Evolutionary conservation across 371 early-diverging fungal species (phyloP), one percentile per base, ranked within the genome.

Genomic region (Mortierella sp.): DNA sequence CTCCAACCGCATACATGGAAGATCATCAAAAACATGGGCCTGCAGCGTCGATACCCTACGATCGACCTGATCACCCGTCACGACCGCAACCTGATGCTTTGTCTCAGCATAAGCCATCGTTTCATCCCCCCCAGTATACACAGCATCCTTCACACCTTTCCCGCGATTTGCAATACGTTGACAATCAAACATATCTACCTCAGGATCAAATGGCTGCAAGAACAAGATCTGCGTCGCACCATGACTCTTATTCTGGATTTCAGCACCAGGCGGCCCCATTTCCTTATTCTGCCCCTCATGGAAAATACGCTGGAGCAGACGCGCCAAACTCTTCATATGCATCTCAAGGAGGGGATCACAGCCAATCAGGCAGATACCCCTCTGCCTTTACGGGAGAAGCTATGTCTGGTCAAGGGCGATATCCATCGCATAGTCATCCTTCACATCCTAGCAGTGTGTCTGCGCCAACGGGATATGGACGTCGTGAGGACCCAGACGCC

Each of bases 381-480:
- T 10, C 67, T 5, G 41, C 7, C 22, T 36, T 41, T 40, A 13
- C 55, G 3, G 41, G 55, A 4, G 57, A 53, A 13, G 4, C 24
- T 3, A 45, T 22, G 50, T 13, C 61, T 40, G 6, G 16, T 28
- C 57, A 55, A 11, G 63, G 45, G 1, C 70, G 64, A 4, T 70
- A 63, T 58, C 28, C 64, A 0, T 1, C 58, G 1, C 64, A 70
- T 16, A 62, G 70, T 36, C 70, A 62, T 21, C 16, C 70, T 10
- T 63, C 62, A 10, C 43, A 53, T 41, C 38, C 40, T 10, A 22
- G 55, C 6, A 13, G n/a, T 9, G 3, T n/a, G 4, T 0, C 58
- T 15, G 48, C 24, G 32, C 13, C 61, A 5, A 22, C 19, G 40
- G 69, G 36, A n/a, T 62, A 59, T 36, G 43, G 32, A 11, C 21